These are phyloP conservation scores for Citrus mangshanensis DNA, from an alignment of 345 rosid genomes.

Conservation along the genomic window DNA sequence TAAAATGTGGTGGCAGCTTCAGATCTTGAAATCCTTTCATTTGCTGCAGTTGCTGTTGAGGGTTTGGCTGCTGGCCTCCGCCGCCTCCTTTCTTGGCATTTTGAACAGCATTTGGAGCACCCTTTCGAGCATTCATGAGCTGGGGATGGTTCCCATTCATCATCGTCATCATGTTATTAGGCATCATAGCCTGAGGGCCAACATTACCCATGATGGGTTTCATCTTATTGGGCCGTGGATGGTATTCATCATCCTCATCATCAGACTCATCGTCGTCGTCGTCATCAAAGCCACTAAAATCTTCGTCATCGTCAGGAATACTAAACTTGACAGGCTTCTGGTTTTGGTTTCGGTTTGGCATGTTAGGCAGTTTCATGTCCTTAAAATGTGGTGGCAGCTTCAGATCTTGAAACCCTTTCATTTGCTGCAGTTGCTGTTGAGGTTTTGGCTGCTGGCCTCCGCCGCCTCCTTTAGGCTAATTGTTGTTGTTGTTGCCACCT, in stretches of 20 bases:
- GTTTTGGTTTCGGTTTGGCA: constrained; percentile 30
- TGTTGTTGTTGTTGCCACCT: constrained; percentile 39
- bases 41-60: constrained; percentile 63
- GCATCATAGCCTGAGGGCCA: constrained; percentile 29
- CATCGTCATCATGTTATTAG: constrained; percentile 36
- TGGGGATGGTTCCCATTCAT: constrained; percentile 48
- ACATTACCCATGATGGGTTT: constrained; percentile 44
- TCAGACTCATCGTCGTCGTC: constrained; percentile 37
- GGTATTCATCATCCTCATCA: constrained; percentile 32
- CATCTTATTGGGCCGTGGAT: constrained; percentile 42
- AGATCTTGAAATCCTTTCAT: constrained; percentile 65
- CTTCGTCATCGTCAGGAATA: constrained; percentile 40
- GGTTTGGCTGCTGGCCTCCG: constrained; percentile 34
- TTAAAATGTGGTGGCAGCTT: constrained; percentile 64
- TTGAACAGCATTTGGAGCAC: constrained; percentile 36
- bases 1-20: constrained; percentile 64
- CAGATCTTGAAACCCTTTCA: constrained; percentile 70
- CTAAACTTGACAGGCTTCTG: constrained; percentile 52
- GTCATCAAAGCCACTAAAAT: constrained; percentile 36
- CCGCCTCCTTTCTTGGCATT: constrained; percentile 48
- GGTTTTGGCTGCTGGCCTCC: constrained; percentile 35
- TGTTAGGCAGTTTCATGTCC: constrained; percentile 54
- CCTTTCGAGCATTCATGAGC: constrained; percentile 48
- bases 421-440: constrained; percentile 65
- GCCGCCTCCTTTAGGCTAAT: constrained; percentile 51